A percentile compares a stretch with the other conserved stretches of the same genome.
phyloP scores from a whole-genome alignment of 805 yeast species.

The Candida endomychidarum region DNA sequence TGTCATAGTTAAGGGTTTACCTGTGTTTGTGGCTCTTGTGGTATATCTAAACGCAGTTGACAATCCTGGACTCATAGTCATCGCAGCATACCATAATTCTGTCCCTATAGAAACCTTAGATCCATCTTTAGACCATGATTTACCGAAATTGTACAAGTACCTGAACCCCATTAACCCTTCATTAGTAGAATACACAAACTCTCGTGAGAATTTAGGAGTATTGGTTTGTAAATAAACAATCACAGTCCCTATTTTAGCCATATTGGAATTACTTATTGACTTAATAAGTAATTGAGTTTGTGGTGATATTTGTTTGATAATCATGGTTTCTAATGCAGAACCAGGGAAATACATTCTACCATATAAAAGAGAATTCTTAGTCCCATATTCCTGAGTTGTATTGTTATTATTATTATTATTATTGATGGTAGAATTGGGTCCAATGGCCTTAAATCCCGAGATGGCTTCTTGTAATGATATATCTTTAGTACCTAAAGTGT shows the following conservation, averaged over 20 bases:
- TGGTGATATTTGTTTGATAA: constrained; percentile 59
- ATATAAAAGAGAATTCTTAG: constrained; percentile 54
- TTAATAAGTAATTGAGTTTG: constrained; percentile 67
- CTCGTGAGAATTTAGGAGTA: constrained; percentile 62
- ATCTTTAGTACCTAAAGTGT: constrained; percentile 50
- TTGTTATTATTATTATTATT: no score
- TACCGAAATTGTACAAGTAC: constrained; percentile 65
- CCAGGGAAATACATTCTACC: constrained; percentile 91
- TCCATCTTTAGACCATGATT: constrained; percentile 47
- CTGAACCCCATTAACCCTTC: constrained; percentile 83
- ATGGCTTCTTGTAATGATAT: constrained; percentile 66
- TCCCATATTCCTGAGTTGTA: constrained; percentile 8
- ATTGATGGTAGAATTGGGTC: constrained; percentile 33
- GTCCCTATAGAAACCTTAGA: constrained; percentile 75
- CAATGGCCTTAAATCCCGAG: constrained; percentile 63
- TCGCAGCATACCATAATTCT: constrained; percentile 85
- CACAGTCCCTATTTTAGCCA: constrained; percentile 55
- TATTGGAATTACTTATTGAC: constrained; percentile 66
- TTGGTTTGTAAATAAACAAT: constrained; percentile 73
- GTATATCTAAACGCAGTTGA: constrained; percentile 84
- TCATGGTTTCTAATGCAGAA: constrained; percentile 83
- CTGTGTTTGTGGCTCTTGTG: constrained; percentile 81
- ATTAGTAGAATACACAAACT: constrained; percentile 76
- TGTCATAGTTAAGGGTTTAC: constrained; percentile 87
- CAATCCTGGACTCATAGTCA: constrained; percentile 83